phyloP scores from a whole-genome alignment of 2,329 filamentous ascomycete species.

The Aspergillus oerlinghausenensis region DNA sequence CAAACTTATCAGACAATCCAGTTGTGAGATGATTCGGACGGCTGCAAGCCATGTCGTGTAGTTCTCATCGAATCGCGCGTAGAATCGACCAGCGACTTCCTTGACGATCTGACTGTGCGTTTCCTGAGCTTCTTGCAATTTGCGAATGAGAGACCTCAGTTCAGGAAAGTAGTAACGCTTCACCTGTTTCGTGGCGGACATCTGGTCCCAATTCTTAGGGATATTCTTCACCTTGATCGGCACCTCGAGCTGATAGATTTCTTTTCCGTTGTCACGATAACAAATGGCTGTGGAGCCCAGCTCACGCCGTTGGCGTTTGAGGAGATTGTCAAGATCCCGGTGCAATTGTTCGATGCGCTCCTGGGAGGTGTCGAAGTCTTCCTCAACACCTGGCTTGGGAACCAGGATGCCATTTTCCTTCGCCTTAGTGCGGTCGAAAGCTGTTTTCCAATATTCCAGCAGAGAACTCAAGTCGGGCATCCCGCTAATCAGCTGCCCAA shows the following conservation, averaged over 20 bases:
- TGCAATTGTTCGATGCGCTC: conserved; percentile 72
- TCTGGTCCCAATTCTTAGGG: conserved; percentile 86
- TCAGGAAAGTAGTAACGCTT: conserved; percentile 93
- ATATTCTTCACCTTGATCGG: conserved; percentile 77
- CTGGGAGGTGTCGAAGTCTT: conserved; percentile 84
- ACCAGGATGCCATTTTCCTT: conserved; percentile 76
- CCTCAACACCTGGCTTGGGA: conserved; percentile 80
- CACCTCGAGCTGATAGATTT: conserved; percentile 92
- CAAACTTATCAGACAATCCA: conserved; percentile 91
- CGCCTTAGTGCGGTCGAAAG: conserved; percentile 79
- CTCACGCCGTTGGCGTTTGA: conserved; percentile 67
- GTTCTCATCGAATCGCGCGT: conserved; percentile 79
- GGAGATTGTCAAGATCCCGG: conserved; percentile 63
- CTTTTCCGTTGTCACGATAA: conserved; percentile 86
- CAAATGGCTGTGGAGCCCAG: conserved; percentile 69
- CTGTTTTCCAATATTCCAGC: conserved; percentile 80
- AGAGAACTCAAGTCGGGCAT: conserved; percentile 80
- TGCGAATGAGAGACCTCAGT: conserved; percentile 73
- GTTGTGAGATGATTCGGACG: conserved; percentile 83
- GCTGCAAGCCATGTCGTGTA: conserved; percentile 82
- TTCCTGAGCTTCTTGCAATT: conserved; percentile 90
- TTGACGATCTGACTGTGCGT: conserved; percentile 87
- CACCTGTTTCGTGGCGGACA: conserved; percentile 86
- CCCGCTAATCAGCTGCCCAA: conserved; percentile 73
- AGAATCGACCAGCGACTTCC: conserved; percentile 79